These are phyloP conservation scores for Apiotrichum brassicae DNA, from an alignment of 1,284 basidiomycete genomes.

Conservation along the genomic window DNA sequence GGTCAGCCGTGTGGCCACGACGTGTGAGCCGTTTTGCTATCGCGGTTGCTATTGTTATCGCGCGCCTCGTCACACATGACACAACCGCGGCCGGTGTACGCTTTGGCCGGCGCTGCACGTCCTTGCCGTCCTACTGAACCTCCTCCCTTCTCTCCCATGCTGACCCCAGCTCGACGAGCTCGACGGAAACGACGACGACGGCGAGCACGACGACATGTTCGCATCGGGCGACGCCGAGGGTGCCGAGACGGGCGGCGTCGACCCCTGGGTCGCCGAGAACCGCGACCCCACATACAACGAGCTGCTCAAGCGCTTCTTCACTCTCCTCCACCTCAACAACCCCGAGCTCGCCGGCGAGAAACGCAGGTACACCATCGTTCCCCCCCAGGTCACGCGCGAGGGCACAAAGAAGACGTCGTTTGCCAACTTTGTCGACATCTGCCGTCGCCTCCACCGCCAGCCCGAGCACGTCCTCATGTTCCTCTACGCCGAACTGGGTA, in stretches of 20 bases:
- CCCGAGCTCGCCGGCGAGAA: slow-evolving; percentile 82
- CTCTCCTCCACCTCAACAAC: slow-evolving; percentile 85
- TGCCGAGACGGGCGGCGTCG: slow-evolving; percentile 45
- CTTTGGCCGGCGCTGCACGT: background rate
- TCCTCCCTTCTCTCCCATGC: background rate
- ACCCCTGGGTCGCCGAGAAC: slow-evolving; percentile 78
- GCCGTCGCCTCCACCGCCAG: slow-evolving; percentile 96
- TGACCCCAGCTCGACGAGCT: slow-evolving; percentile 40
- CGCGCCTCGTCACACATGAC: no score
- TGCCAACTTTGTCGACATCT: slow-evolving; percentile 92
- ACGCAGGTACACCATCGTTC: slow-evolving; percentile 94
- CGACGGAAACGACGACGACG: slow-evolving; percentile 57
- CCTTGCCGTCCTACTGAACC: background rate
- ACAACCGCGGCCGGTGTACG: background rate
- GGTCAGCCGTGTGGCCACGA: background rate
- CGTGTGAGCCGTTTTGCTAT: no score
- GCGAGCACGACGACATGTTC: slow-evolving; percentile 79
- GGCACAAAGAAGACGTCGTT: slow-evolving; percentile 95
- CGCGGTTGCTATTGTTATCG: no score
- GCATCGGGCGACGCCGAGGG: slow-evolving; percentile 54
- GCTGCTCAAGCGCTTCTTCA: slow-evolving; percentile 91
- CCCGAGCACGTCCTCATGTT: slow-evolving; percentile 99
- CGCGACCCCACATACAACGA: slow-evolving; percentile 88
- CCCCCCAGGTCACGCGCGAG: slow-evolving; percentile 90
- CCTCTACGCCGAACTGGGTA: slow-evolving; percentile 97